Percentiles rank a stretch among this genome's conserved stretches.
phyloP scores from a whole-genome alignment of 2,329 filamentous ascomycete genomes.

The Apiospora pterosperma region DNA sequence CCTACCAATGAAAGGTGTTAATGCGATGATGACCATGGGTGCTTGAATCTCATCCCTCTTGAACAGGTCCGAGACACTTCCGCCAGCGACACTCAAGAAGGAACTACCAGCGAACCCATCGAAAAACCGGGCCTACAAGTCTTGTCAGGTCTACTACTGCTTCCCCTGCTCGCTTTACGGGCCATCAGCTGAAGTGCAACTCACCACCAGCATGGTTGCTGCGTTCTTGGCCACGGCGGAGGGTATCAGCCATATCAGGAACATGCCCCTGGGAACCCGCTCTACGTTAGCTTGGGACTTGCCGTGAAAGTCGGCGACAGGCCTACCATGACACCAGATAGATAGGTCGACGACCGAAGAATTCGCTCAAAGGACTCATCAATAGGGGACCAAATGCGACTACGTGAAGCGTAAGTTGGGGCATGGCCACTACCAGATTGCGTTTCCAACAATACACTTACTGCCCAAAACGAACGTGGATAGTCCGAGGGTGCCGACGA shows the following conservation, averaged over 20 bases:
- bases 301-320: not conserved
- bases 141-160: slow-evolving; percentile 1
- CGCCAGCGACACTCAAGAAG: slow-evolving; percentile 73
- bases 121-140: slow-evolving; percentile 62
- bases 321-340: slow-evolving; percentile 66
- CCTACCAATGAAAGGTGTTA: slow-evolving; percentile 55
- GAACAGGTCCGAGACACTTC: slow-evolving; percentile 82
- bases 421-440: not conserved
- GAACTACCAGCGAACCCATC: slow-evolving; percentile 68
- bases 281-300: not conserved
- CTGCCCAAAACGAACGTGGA: slow-evolving; percentile 81
- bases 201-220: slow-evolving; percentile 67
- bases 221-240: slow-evolving; percentile 80
- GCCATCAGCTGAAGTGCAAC: slow-evolving; percentile 5
- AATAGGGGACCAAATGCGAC: slow-evolving; percentile 60
- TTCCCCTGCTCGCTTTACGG: not conserved
- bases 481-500: slow-evolving; percentile 76
- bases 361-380: slow-evolving; percentile 64
- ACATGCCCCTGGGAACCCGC: slow-evolving; percentile 43
- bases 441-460: slow-evolving; percentile 32
- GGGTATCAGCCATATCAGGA: slow-evolving; percentile 77
- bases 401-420: slow-evolving; percentile 7
- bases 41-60: slow-evolving; percentile 63
- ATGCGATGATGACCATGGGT: slow-evolving; percentile 80
- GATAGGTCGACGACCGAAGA: slow-evolving; percentile 79